These are phyloP conservation scores for Trichoderma koningiopsis DNA, from an alignment of 2,329 filamentous ascomycete genomes.

Conservation along the genomic window DNA sequence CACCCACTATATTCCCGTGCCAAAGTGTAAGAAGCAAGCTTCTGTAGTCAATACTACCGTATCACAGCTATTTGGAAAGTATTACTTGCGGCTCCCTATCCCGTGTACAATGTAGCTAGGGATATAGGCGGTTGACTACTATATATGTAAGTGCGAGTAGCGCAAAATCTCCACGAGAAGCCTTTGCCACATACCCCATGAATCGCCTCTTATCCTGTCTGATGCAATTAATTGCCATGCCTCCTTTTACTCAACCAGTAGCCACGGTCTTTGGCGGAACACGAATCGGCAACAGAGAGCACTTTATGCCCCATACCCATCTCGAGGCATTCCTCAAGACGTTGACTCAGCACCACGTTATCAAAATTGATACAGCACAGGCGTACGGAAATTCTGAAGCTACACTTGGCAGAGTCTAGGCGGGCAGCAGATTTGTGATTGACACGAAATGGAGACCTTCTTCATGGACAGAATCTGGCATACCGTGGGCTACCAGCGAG, in stretches of 20 bases:
- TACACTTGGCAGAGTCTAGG: constrained; percentile 23
- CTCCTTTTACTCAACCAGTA: constrained; percentile 17
- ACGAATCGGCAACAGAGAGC: constrained; percentile 27
- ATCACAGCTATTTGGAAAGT: too few relatives aligned
- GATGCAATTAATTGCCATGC: neutral
- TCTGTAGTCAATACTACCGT: too few relatives aligned
- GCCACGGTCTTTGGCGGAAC: constrained; percentile 27
- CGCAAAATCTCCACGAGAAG: neutral
- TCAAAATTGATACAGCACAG: constrained; percentile 28
- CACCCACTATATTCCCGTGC: too few relatives aligned
- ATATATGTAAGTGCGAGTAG: too few relatives aligned
- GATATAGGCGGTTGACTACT: too few relatives aligned
- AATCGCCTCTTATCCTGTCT: neutral
- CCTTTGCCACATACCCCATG: neutral
- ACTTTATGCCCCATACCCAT: constrained; percentile 24
- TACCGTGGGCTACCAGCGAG: neutral
- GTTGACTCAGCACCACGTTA: constrained; percentile 22
- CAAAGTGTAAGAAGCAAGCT: too few relatives aligned
- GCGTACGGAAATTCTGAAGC: constrained; percentile 28
- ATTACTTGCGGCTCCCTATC: too few relatives aligned
- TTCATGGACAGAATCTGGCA: constrained; percentile 23
- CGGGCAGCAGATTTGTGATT: constrained; percentile 26
- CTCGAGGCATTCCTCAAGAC: neutral
- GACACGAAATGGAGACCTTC: constrained; percentile 30
- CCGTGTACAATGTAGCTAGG: too few relatives aligned